Evolutionary conservation across 139 green algal genomes (phyloP).

Genomic region (Chlamydomonas sp.): DNA sequence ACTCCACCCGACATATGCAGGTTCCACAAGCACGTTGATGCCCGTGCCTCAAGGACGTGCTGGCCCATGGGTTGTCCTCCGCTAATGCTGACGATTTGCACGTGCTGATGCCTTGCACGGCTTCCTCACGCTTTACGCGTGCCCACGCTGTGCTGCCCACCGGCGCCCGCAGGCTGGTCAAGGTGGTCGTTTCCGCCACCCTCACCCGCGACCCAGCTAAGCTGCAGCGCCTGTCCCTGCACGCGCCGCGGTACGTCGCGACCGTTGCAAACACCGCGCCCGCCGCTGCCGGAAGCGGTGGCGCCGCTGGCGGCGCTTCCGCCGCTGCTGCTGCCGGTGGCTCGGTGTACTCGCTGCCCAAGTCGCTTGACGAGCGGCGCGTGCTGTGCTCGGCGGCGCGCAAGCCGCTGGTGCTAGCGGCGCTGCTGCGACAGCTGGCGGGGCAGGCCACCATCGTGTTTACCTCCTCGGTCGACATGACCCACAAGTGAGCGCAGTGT

Average conservation of each 20-base stretch:
- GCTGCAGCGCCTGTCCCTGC: slow-evolving; percentile 76
- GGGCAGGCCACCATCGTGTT: slow-evolving; percentile 82
- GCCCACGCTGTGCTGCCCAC: too few species aligned
- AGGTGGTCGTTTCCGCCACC: slow-evolving; percentile 91
- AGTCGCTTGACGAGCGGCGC: slow-evolving; percentile 78
- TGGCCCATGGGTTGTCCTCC: too few species aligned
- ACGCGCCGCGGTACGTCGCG: slow-evolving; percentile 82
- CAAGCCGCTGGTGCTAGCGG: slow-evolving; percentile 81
- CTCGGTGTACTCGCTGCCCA: slow-evolving; percentile 72
- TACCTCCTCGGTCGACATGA: slow-evolving; percentile 83
- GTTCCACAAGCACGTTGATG: too few species aligned
- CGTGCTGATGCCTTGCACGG: too few species aligned
- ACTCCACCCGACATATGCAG: too few species aligned
- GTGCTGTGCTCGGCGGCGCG: slow-evolving; percentile 69
- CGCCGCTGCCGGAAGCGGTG: slow-evolving; percentile 17
- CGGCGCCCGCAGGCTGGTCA: slow-evolving; percentile 66
- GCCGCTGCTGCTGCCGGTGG: slow-evolving; percentile 2
- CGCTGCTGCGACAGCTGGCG: slow-evolving; percentile 71
- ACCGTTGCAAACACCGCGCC: slow-evolving; percentile 33
- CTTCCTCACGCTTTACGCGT: too few species aligned
- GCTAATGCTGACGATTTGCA: too few species aligned
- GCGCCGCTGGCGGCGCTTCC: too few species aligned
- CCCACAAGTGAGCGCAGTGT: slow-evolving; percentile 58
- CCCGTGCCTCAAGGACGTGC: too few species aligned
- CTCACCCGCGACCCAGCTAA: slow-evolving; percentile 93